These are phyloP conservation scores for Penicillium decumbens DNA, from an alignment of 2,329 filamentous ascomycete species.

Conservation along the genomic window DNA sequence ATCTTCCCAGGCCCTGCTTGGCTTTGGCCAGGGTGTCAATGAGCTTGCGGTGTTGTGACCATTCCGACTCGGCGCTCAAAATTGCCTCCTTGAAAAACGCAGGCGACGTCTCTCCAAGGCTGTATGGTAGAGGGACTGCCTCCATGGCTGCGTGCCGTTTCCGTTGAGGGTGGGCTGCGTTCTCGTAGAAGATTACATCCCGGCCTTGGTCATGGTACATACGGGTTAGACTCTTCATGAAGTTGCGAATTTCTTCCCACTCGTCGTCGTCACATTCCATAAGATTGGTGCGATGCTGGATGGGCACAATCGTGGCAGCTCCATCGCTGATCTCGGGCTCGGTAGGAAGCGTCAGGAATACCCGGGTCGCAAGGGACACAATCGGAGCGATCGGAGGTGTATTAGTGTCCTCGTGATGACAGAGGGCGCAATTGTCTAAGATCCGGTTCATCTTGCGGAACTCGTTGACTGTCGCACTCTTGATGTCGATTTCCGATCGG, in stretches of 20 bases:
- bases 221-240: conserved; percentile 92
- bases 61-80: conserved; percentile 80
- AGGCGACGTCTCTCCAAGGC: conserved; percentile 82
- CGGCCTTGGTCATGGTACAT: conserved; percentile 93
- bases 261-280: conserved; percentile 99
- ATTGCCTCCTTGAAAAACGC: conserved; percentile 97
- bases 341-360: conserved; percentile 82
- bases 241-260: conserved; percentile 98
- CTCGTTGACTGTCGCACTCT: conserved; percentile 79
- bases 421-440: conserved; percentile 82
- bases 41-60: conserved; percentile 90
- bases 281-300: conserved; percentile 80
- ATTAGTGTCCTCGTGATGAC: conserved; percentile 79
- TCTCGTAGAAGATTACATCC: conserved; percentile 96
- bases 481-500: conserved; percentile 80
- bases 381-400: conserved; percentile 78
- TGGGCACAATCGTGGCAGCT: conserved; percentile 81
- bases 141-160: conserved; percentile 81
- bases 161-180: conserved; percentile 74
- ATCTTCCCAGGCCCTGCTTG: conserved; percentile 63
- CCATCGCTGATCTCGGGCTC: conserved; percentile 81
- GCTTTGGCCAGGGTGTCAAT: conserved; percentile 70
- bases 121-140: conserved; percentile 82
- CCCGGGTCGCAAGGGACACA: conserved; percentile 77
- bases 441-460: conserved; percentile 86